phyloP scores from a whole-genome alignment of 2,329 filamentous ascomycete genomes.

The Trichoderma koningii region DNA sequence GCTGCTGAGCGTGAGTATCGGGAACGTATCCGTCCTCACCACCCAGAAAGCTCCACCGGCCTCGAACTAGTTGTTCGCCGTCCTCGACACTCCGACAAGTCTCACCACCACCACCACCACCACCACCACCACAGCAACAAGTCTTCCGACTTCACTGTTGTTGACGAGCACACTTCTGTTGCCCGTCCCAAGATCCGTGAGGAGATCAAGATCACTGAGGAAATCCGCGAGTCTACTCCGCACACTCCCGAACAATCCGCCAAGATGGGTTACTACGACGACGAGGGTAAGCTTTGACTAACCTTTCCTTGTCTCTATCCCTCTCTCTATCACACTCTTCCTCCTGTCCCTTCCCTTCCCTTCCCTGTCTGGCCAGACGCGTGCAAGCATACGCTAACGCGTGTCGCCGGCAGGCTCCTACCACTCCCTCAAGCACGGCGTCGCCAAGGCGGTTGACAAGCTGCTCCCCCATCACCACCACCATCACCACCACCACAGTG shows the following conservation, averaged over 20 bases:
- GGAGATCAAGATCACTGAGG: slow-evolving; percentile 63
- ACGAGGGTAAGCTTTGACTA: slow-evolving; percentile 52
- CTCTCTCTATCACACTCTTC: background rate
- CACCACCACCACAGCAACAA: slow-evolving; percentile 16
- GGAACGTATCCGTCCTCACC: slow-evolving; percentile 49
- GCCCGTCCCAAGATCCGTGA: slow-evolving; percentile 53
- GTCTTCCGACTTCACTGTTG: slow-evolving; percentile 45
- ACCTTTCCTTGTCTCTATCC: background rate
- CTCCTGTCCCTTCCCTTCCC: too few relatives aligned
- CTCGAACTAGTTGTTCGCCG: slow-evolving; percentile 13
- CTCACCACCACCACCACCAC: slow-evolving; percentile 21
- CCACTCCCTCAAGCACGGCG: slow-evolving; percentile 59
- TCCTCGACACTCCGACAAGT: slow-evolving; percentile 29
- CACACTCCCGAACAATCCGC: slow-evolving; percentile 48
- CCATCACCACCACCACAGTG: slow-evolving; percentile 51
- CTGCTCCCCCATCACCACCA: slow-evolving; percentile 51
- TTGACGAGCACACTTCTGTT: slow-evolving; percentile 37
- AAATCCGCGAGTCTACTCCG: slow-evolving; percentile 62
- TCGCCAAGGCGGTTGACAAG: slow-evolving; percentile 61
- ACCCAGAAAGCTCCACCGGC: slow-evolving; percentile 11
- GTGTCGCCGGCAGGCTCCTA: slow-evolving; percentile 52
- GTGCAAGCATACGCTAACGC: slow-evolving; percentile 27
- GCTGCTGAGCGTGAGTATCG: slow-evolving; percentile 68
- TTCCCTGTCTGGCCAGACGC: background rate
- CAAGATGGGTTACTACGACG: slow-evolving; percentile 69